phyloP scores from a whole-genome alignment of 2,329 filamentous ascomycete species.

The Penicillium sp. region DNA sequence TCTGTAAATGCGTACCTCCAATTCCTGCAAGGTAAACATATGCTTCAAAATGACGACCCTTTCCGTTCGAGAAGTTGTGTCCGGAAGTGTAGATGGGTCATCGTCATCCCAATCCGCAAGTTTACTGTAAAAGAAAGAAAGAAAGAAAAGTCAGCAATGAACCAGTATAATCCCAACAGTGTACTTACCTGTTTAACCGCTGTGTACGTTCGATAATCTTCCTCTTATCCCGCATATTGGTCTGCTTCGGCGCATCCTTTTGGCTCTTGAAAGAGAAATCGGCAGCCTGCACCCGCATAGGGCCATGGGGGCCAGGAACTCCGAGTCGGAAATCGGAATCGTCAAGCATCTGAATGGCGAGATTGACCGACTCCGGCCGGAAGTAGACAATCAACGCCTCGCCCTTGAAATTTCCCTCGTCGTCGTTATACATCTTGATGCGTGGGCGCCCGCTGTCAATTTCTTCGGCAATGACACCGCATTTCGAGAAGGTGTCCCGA shows the following conservation, averaged over 20 bases:
- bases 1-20: constrained; percentile 53
- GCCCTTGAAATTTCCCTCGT: constrained; percentile 82
- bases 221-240: constrained; percentile 68
- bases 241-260: constrained; percentile 60
- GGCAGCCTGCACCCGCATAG: constrained; percentile 78
- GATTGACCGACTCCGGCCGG: constrained; percentile 85
- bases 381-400: constrained; percentile 93
- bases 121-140: constrained; percentile 55
- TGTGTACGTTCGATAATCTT: constrained; percentile 91
- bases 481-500: constrained; percentile 79
- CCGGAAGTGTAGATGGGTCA: constrained; percentile 61
- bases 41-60: constrained; percentile 85
- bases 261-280: constrained; percentile 91
- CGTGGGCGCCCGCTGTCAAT: constrained; percentile 83
- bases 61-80: constrained; percentile 61
- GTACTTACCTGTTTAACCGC: constrained; percentile 67
- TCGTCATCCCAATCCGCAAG: constrained; percentile 96
- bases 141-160: constrained; percentile 15
- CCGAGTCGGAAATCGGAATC: constrained; percentile 69
- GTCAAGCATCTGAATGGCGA: constrained; percentile 54
- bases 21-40: constrained; percentile 85
- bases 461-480: constrained; percentile 88
- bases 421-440: constrained; percentile 89
- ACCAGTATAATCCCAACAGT: neutral
- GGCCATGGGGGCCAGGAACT: constrained; percentile 52